Percentiles rank a stretch among this genome's conserved stretches.
phyloP scores from a whole-genome alignment of 73 alveolate species.

The Symbiodinium pilosum region DNA sequence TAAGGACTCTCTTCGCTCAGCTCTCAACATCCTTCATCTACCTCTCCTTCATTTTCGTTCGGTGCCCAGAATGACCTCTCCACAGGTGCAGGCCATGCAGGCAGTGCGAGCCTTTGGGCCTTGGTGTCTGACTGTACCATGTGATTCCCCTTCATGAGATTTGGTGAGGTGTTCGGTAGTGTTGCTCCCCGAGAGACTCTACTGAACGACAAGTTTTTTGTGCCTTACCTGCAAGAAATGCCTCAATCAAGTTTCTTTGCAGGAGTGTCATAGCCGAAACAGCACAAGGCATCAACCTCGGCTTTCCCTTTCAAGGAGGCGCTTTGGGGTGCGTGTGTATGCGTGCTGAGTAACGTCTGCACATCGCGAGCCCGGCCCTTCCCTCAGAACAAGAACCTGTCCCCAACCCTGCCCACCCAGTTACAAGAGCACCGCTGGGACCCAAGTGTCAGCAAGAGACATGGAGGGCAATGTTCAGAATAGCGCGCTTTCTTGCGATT shows the following conservation, averaged over 20 bases:
- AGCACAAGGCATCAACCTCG: constrained; percentile 85
- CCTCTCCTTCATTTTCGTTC: constrained; percentile 75
- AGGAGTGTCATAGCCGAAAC: too few species aligned
- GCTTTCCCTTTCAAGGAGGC: constrained; percentile 85
- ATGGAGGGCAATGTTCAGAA: too few species aligned
- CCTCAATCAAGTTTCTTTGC: too few species aligned
- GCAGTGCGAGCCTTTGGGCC: neutral
- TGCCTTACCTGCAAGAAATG: neutral
- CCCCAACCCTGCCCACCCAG: too few species aligned
- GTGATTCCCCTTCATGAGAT: too few species aligned
- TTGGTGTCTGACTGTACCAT: neutral
- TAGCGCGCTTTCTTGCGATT: too few species aligned
- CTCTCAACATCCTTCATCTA: constrained; percentile 50
- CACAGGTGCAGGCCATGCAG: neutral
- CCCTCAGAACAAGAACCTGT: too few species aligned
- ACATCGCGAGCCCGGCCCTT: too few species aligned
- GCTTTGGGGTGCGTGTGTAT: too few species aligned
- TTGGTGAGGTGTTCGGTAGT: constrained; percentile 44
- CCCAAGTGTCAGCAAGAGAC: too few species aligned
- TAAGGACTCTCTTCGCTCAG: constrained; percentile 91
- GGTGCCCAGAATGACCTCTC: neutral
- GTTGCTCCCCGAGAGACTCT: constrained; percentile 59
- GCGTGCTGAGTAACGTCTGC: too few species aligned
- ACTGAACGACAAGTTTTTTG: constrained; percentile 89
- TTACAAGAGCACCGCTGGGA: too few species aligned